Conservation (phyloP, 2,329 filamentous ascomycete genomes). For the Nemania sp. region DNA sequence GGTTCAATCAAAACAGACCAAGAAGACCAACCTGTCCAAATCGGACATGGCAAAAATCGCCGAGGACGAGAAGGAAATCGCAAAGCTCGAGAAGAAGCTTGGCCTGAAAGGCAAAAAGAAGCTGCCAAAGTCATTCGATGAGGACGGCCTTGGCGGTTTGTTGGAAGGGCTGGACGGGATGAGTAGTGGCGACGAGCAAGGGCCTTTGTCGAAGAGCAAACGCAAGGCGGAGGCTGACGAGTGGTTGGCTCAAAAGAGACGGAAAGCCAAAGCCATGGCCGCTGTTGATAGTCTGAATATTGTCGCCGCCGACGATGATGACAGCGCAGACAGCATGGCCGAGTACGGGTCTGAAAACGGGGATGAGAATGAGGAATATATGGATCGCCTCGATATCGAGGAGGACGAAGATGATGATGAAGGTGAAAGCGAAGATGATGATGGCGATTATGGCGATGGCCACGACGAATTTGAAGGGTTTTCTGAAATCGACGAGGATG, state of each 20-base stretch:
- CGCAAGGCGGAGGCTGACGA: slow-evolving; percentile 61
- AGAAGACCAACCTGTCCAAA: slow-evolving; percentile 37
- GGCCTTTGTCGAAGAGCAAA: slow-evolving; percentile 64
- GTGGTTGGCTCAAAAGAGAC: slow-evolving; percentile 64
- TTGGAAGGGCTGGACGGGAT: slow-evolving; percentile 70
- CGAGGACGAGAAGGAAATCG: slow-evolving; percentile 87
- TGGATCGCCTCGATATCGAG: slow-evolving; percentile 35
- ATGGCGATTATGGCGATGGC: slow-evolving; percentile 43
- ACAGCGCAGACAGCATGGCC: slow-evolving; percentile 29
- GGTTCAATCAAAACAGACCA: slow-evolving; percentile 40
- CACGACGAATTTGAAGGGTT: slow-evolving; percentile 48
- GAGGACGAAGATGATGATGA: slow-evolving; percentile 30
- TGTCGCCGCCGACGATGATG: slow-evolving; percentile 34
- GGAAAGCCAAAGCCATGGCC: slow-evolving; percentile 46
- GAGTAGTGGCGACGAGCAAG: slow-evolving; percentile 46
- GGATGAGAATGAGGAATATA: slow-evolving; percentile 31
- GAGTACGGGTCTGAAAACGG: slow-evolving; percentile 32
- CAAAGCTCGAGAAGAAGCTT: slow-evolving; percentile 82
- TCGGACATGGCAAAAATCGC: slow-evolving; percentile 66
- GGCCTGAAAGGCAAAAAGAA: slow-evolving; percentile 79
- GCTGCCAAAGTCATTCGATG: slow-evolving; percentile 71
- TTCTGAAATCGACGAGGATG: slow-evolving; percentile 38
- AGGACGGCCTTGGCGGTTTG: slow-evolving; percentile 82
- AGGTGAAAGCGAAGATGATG: slow-evolving; percentile 31
- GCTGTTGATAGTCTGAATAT: slow-evolving; percentile 26